Conservation (phyloP, 805 yeast species). For the Maudiozyma barnettii region DNA sequence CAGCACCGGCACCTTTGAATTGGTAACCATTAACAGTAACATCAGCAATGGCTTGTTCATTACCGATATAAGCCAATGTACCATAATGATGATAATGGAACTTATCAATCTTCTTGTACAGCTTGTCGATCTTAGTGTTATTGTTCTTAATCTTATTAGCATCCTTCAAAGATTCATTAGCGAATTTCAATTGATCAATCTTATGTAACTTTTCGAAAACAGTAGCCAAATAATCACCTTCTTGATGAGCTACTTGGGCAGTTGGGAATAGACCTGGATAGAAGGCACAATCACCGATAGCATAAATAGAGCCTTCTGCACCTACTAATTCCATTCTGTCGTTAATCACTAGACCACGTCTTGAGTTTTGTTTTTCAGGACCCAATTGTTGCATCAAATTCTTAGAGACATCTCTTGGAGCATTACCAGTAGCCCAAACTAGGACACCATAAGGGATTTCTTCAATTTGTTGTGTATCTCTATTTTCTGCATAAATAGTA, state of each 20-base stretch:
- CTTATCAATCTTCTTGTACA: slow-evolving; percentile 39
- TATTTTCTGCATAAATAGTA: slow-evolving; percentile 60
- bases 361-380: slow-evolving; percentile 62
- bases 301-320: slow-evolving; percentile 63
- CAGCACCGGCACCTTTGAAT: slow-evolving; percentile 71
- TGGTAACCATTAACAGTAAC: slow-evolving; percentile 59
- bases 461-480: slow-evolving; percentile 52
- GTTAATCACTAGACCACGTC: slow-evolving; percentile 84
- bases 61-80: slow-evolving; percentile 87
- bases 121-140: slow-evolving; percentile 36
- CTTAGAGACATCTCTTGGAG: slow-evolving; percentile 67
- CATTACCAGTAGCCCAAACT: slow-evolving; percentile 98
- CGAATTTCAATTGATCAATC: slow-evolving; percentile 43
- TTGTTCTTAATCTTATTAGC: slow-evolving; percentile 37
- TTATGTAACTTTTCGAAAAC: slow-evolving; percentile 58
- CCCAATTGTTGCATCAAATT: slow-evolving; percentile 60
- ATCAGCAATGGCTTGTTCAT: slow-evolving; percentile 91
- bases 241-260: slow-evolving; percentile 95
- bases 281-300: slow-evolving; percentile 90
- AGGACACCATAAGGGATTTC: slow-evolving; percentile 83
- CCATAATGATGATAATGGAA: slow-evolving; percentile 86
- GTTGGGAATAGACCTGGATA: slow-evolving; percentile 86
- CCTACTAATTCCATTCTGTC: slow-evolving; percentile 79
- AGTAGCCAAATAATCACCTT: slow-evolving; percentile 72
- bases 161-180: slow-evolving; percentile 27